Base-by-base conservation (phyloP, 139 green algal genomes). In the Coelastrella sp. region DNA sequence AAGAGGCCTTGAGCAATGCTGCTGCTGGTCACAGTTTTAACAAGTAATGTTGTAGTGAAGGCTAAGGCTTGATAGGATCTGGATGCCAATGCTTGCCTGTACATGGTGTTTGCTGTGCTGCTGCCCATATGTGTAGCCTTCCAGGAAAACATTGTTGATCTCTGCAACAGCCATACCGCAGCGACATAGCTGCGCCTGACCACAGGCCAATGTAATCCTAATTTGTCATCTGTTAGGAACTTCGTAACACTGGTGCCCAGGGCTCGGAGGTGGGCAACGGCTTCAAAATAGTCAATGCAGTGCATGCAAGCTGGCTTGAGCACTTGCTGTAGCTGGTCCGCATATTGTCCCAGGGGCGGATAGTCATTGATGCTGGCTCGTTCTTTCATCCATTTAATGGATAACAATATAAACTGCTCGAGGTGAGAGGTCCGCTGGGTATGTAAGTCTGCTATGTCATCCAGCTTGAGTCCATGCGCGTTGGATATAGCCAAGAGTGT, bases 271-370 rank as follows among this genome's bases (percentile, higher is more conserved):
- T 71, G 6, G 1, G 21, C 53, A 38, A 71, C 23, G 15, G 75
- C 75, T 40, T 82, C 40, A 71, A 59, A 82, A 53, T 82, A 82
- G 23, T 82, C 75, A 7, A 71, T 82, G 27, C 75, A 82, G 23
- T 43, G 51, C 25, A 30, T 25, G 35, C 75, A 69, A 34, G 35
- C 15, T 53, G 75, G 51, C 35, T 27, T 60, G 40, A 82, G 23
- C 35, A 82, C 21, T 38, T 40, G 23, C 23, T 71, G 51, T 35
- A 82, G 19, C 4, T 53, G 15, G 21, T 51, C 23, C 17, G 48
- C 51, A 51, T 57, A 69, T 2, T 27, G 23, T 27, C 27, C 23
- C 35, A 82, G 25, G 8, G 25, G 51, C 3, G 23, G 30, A 35
- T 17, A 51, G 13, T 38, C n/a, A 3, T 13, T 57, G 15, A 50